These are phyloP conservation scores for Paramyrothecium sp. DNA, from an alignment of 2,329 filamentous ascomycete species.

Conservation along the genomic window DNA sequence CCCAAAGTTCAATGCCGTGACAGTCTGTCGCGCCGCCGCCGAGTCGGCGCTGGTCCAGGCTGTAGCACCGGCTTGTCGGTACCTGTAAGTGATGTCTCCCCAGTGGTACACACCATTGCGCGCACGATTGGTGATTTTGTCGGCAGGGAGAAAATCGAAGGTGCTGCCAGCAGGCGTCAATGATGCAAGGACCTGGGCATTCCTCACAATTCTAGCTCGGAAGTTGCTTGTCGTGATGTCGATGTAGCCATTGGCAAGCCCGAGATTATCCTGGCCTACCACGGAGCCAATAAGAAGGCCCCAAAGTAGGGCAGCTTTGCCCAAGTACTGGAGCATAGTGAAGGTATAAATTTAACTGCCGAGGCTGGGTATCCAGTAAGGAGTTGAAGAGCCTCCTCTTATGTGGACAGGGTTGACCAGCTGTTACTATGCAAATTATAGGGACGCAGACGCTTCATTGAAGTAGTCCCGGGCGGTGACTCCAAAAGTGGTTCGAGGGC, in stretches of 20 bases:
- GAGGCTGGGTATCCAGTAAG: neutral
- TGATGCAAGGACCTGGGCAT: constrained; percentile 48
- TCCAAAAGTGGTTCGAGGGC: no score
- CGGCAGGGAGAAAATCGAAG: constrained; percentile 57
- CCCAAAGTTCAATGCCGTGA: constrained; percentile 13
- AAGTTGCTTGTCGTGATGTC: constrained; percentile 38
- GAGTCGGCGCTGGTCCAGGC: constrained; percentile 49
- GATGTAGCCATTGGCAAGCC: constrained; percentile 37
- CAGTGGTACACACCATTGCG: constrained; percentile 56
- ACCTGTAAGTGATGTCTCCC: constrained; percentile 56
- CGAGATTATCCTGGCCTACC: constrained; percentile 22
- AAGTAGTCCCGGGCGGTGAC: no score
- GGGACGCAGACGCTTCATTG: no score
- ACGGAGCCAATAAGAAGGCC: neutral
- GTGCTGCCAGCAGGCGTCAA: constrained; percentile 34
- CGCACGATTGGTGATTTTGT: constrained; percentile 44
- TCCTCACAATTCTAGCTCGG: constrained; percentile 37
- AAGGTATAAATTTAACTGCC: neutral
- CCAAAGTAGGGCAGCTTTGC: neutral
- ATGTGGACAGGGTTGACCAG: no score
- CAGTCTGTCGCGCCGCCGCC: constrained; percentile 32
- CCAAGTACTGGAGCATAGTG: neutral
- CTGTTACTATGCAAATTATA: no score
- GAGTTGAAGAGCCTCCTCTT: no score
- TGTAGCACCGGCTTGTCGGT: constrained; percentile 35